phyloP scores from a whole-genome alignment of 2,329 filamentous ascomycete species.

The Aspergillus melleus region DNA sequence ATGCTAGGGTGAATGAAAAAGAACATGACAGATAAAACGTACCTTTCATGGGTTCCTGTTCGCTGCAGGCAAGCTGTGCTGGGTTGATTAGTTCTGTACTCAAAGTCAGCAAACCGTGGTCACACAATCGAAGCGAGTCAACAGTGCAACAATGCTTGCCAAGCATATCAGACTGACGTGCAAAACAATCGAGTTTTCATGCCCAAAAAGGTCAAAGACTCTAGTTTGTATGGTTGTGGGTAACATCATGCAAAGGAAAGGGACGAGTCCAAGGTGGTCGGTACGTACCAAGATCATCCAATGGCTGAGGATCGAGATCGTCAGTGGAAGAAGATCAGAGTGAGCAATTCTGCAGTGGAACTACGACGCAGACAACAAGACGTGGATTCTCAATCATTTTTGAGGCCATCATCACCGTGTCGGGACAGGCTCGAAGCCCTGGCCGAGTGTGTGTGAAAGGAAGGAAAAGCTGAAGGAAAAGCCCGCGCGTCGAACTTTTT shows the following conservation, averaged over 20 bases:
- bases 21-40: constrained; percentile 32
- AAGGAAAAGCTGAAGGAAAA: constrained; percentile 22
- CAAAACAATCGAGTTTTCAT: constrained; percentile 76
- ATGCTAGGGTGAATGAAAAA: constrained; percentile 34
- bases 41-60: constrained; percentile 20
- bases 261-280: constrained; percentile 19
- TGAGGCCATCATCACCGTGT: constrained; percentile 2
- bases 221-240: constrained; percentile 79
- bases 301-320: not conserved
- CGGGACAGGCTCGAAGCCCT: not conserved
- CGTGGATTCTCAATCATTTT: constrained; percentile 4
- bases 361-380: not conserved
- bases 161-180: constrained; percentile 84
- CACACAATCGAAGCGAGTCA: not conserved
- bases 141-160: constrained; percentile 12
- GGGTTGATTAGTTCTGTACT: constrained; percentile 18
- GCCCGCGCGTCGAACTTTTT: constrained; percentile 30
- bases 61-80: not conserved
- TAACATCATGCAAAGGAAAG: constrained; percentile 70
- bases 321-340: not conserved
- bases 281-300: constrained; percentile 24
- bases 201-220: constrained; percentile 85
- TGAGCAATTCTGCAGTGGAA: not conserved
- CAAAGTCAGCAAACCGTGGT: constrained; percentile 11
- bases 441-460: constrained; percentile 19